Conservation (phyloP, 768 basidiomycete genomes). For the Termitomyces titanicus region DNA sequence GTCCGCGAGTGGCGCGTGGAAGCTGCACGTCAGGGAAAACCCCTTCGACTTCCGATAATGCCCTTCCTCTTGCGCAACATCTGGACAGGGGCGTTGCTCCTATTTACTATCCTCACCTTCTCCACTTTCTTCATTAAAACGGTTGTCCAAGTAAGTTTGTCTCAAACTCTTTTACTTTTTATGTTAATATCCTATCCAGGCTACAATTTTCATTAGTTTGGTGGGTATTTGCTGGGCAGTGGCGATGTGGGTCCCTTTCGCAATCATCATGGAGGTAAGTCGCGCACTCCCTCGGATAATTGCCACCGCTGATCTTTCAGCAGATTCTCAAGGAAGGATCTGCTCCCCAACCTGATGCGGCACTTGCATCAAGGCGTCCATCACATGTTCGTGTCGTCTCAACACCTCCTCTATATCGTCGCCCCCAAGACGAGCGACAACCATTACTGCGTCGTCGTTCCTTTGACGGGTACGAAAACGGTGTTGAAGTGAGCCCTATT, state of each 20-base stretch:
- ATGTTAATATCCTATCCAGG: constrained; percentile 35
- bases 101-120: constrained; percentile 77
- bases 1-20: constrained; percentile 85
- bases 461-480: constrained; percentile 43
- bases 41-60: constrained; percentile 78
- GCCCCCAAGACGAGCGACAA: constrained; percentile 41
- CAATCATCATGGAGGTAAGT: constrained; percentile 93
- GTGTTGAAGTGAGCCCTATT: constrained; percentile 29
- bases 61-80: constrained; percentile 91
- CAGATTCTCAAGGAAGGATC: constrained; percentile 76
- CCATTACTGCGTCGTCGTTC: constrained; percentile 62
- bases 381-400: constrained; percentile 55
- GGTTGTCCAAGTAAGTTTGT: constrained; percentile 54
- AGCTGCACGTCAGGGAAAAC: constrained; percentile 69
- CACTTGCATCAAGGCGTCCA: constrained; percentile 32
- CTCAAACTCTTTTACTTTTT: not conserved
- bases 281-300: not conserved
- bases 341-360: constrained; percentile 23
- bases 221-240: constrained; percentile 96
- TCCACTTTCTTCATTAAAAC: constrained; percentile 86
- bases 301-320: not conserved
- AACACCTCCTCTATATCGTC: constrained; percentile 36
- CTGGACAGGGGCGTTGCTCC: constrained; percentile 83
- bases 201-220: constrained; percentile 76
- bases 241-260: constrained; percentile 97